A percentile compares a stretch with the other conserved stretches of the same genome.
Conservation (phyloP, 106 monocot genomes). For the Narthecium ossifragum region DNA sequence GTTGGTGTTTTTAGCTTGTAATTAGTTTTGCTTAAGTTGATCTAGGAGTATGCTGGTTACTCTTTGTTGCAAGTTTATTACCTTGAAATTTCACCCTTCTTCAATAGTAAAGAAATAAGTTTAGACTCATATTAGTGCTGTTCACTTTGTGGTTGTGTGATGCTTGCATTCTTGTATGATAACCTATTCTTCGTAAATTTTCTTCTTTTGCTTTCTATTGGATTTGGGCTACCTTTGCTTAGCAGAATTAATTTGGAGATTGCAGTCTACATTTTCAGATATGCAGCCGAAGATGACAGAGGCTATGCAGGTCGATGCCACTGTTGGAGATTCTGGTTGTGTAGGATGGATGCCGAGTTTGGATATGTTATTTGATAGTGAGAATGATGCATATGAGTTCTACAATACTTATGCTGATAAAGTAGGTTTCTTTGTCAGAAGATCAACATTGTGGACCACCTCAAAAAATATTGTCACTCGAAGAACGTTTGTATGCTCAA, state of each 20-base stretch:
- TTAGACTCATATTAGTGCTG: too few species aligned
- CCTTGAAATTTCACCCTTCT: too few species aligned
- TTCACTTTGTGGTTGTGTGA: too few species aligned
- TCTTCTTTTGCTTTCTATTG: neutral
- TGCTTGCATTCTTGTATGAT: too few species aligned
- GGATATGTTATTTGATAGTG: slow-evolving; percentile 63
- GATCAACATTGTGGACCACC: slow-evolving; percentile 60
- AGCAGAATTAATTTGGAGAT: neutral
- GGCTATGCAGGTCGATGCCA: neutral
- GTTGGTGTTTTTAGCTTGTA: too few species aligned
- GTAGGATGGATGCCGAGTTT: slow-evolving; percentile 31
- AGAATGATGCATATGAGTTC: slow-evolving; percentile 70
- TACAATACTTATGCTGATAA: slow-evolving; percentile 62
- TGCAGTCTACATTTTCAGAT: neutral
- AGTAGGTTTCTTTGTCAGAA: slow-evolving; percentile 56
- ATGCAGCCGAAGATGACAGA: slow-evolving; percentile 7
- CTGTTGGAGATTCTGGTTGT: slow-evolving; percentile 10
- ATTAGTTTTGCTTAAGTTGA: too few species aligned
- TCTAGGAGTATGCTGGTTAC: too few species aligned
- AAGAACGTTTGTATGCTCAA: slow-evolving; percentile 70
- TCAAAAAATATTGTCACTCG: slow-evolving; percentile 67
- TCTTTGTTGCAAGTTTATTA: too few species aligned
- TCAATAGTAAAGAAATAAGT: too few species aligned
- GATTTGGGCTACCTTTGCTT: neutral
- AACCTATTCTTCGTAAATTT: too few species aligned